phyloP scores from a whole-genome alignment of 805 yeast species.

The Pichia insulana region DNA sequence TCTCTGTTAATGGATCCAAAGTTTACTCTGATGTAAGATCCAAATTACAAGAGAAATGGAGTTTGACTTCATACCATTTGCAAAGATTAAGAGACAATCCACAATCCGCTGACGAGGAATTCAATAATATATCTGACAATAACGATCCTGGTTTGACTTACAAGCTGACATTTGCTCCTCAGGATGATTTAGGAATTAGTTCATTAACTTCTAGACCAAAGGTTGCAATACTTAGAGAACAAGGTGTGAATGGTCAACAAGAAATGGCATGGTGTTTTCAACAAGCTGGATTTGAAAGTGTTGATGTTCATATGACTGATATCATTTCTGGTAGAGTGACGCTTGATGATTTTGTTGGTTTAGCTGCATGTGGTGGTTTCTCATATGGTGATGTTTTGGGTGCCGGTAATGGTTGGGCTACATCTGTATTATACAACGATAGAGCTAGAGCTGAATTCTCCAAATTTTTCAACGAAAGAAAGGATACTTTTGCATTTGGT shows the following conservation, averaged over 20 bases:
- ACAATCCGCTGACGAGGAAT: slow-evolving; percentile 80
- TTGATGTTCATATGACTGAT: slow-evolving; percentile 96
- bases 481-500: slow-evolving; percentile 93
- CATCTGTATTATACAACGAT: slow-evolving; percentile 81
- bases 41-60: slow-evolving; percentile 73
- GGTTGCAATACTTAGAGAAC: slow-evolving; percentile 95
- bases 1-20: slow-evolving; percentile 37
- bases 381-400: slow-evolving; percentile 98
- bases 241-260: slow-evolving; percentile 96
- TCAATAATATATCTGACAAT: slow-evolving; percentile 62
- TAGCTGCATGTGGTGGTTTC: slow-evolving; percentile 99
- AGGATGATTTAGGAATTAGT: slow-evolving; percentile 37
- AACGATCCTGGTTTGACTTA: slow-evolving; percentile 84
- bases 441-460: slow-evolving; percentile 67
- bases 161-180: slow-evolving; percentile 62
- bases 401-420: slow-evolving; percentile 99
- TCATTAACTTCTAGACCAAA: slow-evolving; percentile 48
- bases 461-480: slow-evolving; percentile 75
- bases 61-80: slow-evolving; percentile 78
- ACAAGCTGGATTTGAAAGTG: slow-evolving; percentile 88
- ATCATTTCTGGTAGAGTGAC: slow-evolving; percentile 63
- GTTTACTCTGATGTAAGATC: slow-evolving; percentile 54
- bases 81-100: slow-evolving; percentile 95
- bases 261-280: slow-evolving; percentile 98
- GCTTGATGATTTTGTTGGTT: slow-evolving; percentile 75